Evolutionary conservation across 225 moss, liverwort and hornwort species (phyloP), one percentile per base, ranked within the genome.

Genomic region (Rhytidiadelphus loreus): DNA sequence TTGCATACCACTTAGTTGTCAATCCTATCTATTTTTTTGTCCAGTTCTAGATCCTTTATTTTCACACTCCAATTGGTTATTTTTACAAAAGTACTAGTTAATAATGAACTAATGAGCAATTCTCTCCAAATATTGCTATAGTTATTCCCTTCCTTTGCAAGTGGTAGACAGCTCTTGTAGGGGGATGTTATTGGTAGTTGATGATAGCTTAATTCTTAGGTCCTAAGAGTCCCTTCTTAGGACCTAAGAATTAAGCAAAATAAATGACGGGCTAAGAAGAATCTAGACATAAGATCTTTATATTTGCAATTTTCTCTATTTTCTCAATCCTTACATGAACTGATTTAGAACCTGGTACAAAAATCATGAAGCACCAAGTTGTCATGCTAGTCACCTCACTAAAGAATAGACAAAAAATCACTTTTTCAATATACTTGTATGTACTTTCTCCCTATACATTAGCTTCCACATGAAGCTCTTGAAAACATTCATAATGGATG

Each of bases 321-420:
- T 39, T 17, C 11, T 25, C 0, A 0, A 57, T 57, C 2, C 0
- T 0, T 78, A 3, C 24, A 35, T 37, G 2, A 55, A 39, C 0
- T 78, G 2, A 57, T 78, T 39, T 3, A 15, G 6, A 35, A 53
- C 35, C 50, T 35, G 52, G 3, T 37, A 35, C 9, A 53, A 55
- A 55, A 55, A 55, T 35, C 2, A 39, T 16, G 3, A 57, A 57
- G n/a, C 78, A 57, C 11, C 2, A n/a, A n/a, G 7, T 28, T n/a
- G 5, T 79, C 28, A 79, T 39, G 4, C 8, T 28, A 11, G 8
- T 59, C 6, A 29, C 12, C 28, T 41, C 2, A 2, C 3, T 43
- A 21, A 41, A 59, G 29, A 58, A 41, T 18, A 58, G 8, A 19
- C 8, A 57, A 39, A 58, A 39, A 5, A 28, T 12, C 0, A 0